These are phyloP conservation scores for Bonia amplexicaulis DNA, from an alignment of 176 grass and related monocot genomes.

Conservation along the genomic window DNA sequence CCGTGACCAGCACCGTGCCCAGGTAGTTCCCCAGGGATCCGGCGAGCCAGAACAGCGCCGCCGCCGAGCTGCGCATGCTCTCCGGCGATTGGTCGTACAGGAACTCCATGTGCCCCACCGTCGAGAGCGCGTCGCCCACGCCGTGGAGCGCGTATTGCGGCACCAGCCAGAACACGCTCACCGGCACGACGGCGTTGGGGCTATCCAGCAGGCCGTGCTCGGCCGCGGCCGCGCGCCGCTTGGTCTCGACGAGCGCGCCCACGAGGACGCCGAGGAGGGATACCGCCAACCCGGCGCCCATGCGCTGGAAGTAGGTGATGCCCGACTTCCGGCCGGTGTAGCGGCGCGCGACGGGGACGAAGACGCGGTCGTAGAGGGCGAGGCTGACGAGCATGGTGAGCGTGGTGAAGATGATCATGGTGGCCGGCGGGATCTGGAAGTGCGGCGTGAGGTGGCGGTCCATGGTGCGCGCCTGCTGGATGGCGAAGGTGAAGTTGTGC, in stretches of 20 bases:
- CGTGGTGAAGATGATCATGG: slow-evolving; percentile 63
- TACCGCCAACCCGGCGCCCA: slow-evolving; percentile 68
- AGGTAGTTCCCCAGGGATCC: slow-evolving; percentile 65
- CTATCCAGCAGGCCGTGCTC: slow-evolving; percentile 47
- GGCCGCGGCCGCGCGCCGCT: slow-evolving; percentile 42
- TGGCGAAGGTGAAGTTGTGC: slow-evolving; percentile 72
- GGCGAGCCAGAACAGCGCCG: slow-evolving; percentile 71
- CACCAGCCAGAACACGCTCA: slow-evolving; percentile 85
- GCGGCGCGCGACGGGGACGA: slow-evolving; percentile 50
- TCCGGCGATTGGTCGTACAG: slow-evolving; percentile 84
- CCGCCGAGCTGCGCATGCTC: slow-evolving; percentile 84
- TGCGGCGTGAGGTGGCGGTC: slow-evolving; percentile 46
- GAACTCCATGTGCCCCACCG: slow-evolving; percentile 83
- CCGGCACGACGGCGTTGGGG: slow-evolving; percentile 33
- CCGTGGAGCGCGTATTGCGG: slow-evolving; percentile 86
- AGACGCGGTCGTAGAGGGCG: slow-evolving; percentile 59
- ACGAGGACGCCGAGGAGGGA: slow-evolving; percentile 47
- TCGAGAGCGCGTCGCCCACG: slow-evolving; percentile 56
- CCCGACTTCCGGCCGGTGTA: slow-evolving; percentile 39
- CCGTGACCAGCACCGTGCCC: slow-evolving; percentile 71
- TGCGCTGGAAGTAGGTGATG: slow-evolving; percentile 81
- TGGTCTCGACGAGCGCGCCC: slow-evolving; percentile 59
- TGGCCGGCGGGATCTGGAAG: slow-evolving; percentile 73
- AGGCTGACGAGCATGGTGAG: slow-evolving; percentile 56
- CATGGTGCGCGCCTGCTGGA: slow-evolving; percentile 77